Base-by-base conservation (phyloP, 2,329 filamentous ascomycete genomes). In the Colletotrichum sp. region DNA sequence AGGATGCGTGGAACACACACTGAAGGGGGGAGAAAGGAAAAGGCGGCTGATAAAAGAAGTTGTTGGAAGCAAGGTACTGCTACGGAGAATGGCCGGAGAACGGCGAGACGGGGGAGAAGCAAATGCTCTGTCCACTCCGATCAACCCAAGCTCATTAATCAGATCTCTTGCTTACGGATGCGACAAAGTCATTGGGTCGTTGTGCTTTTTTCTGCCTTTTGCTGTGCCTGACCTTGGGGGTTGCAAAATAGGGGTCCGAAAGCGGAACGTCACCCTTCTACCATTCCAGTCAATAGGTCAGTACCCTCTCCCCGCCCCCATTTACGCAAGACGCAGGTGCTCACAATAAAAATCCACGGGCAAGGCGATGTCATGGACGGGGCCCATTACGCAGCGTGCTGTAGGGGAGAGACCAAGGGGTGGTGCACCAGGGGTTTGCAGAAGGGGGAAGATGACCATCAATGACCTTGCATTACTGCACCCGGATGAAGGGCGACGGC, bases 181-280 rank as follows among this genome's bases (percentile, higher is more conserved):
- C 38, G 34, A 48, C 36, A 28, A 56, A 32, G 28, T 18, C 36
- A 62, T 68, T 68, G 66, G 66, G 52, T 34, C 13, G n/a, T 52
- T 4, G 58, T 32, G 4, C 32, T 32, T 21, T 32, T n/a, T 32
- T 13, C 18, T 32, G 58, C 58, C 58, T 34, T n/a, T 15, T 65
- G 36, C 24, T 36, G 34, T 65, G 43, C 64, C 64, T 32, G 38
- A 6, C 26, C 24, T 21, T n/a, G n/a, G 34, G 48, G 48, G 32
- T 32, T 26, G 38, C 28, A 32, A 32, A 34, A 61, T 70, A 71
- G 72, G 71, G 73, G 64, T 75, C 73, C 73, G 73, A 75, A 75
- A 75, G 64, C 73, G 73, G 73, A 70, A 52, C 43, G 43, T 52
- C n/a, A 48, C 56, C 26, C 24, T 38, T 38, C 36, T 0, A 38